Conservation (phyloP, 2,329 filamentous ascomycete species). For the Aspergillus sclerotialis region DNA sequence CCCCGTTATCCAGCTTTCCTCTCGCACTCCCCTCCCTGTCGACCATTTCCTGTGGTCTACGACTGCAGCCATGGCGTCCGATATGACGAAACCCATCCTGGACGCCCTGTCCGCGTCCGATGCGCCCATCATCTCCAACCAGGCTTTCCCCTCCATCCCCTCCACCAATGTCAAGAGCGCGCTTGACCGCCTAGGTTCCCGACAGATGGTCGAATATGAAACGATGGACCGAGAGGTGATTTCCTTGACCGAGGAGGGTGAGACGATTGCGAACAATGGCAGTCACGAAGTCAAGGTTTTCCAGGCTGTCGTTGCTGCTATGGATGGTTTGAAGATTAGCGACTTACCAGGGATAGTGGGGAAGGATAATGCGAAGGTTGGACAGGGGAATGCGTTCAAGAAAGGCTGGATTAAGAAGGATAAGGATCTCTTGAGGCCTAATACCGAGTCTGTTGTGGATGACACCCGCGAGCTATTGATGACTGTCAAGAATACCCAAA, state of each 20-base stretch:
- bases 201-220: slow-evolving; percentile 82
- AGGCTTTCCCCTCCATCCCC: slow-evolving; percentile 60
- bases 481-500: slow-evolving; percentile 62
- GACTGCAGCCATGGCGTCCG: slow-evolving; percentile 38
- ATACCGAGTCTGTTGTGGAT: slow-evolving; percentile 69
- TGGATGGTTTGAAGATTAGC: slow-evolving; percentile 74
- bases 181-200: slow-evolving; percentile 74
- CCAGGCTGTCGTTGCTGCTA: slow-evolving; percentile 60
- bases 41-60: slow-evolving; percentile 15
- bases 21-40: slow-evolving; percentile 9
- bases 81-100: slow-evolving; percentile 60
- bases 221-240: slow-evolving; percentile 73
- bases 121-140: slow-evolving; percentile 57
- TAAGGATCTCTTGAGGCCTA: slow-evolving; percentile 48
- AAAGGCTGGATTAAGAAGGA: slow-evolving; percentile 62
- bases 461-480: slow-evolving; percentile 68
- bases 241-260: slow-evolving; percentile 65
- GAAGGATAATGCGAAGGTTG: slow-evolving; percentile 53
- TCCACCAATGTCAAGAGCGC: slow-evolving; percentile 74
- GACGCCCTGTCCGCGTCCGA: slow-evolving; percentile 57
- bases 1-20: no score
- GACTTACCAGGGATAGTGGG: slow-evolving; percentile 52
- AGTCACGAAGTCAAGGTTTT: slow-evolving; percentile 81
- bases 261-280: slow-evolving; percentile 65
- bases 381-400: slow-evolving; percentile 92